A percentile compares a stretch with the other conserved stretches of the same genome.
These are phyloP conservation scores for Leccinum sublutescens DNA, from an alignment of 768 basidiomycete genomes.

Conservation along the genomic window DNA sequence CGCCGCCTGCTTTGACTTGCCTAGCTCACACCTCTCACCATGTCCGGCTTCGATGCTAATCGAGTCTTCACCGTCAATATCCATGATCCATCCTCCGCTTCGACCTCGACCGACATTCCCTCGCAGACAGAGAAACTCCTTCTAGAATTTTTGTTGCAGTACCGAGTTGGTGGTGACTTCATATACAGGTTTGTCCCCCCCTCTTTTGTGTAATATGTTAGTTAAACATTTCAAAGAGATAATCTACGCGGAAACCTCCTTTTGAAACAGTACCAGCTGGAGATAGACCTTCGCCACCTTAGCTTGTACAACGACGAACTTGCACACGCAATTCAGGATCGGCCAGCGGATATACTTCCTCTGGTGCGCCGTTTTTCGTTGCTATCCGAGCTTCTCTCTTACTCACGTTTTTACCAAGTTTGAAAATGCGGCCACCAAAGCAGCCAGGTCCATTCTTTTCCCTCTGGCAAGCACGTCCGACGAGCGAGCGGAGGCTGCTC, in stretches of 20 bases:
- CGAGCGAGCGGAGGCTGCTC: constrained; percentile 45
- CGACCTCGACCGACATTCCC: constrained; percentile 63
- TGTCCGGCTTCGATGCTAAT: constrained; percentile 89
- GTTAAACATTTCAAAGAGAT: constrained; percentile 48
- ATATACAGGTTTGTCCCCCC: constrained; percentile 69
- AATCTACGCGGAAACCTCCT: constrained; percentile 87
- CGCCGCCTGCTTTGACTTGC: background rate
- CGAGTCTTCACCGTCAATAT: constrained; percentile 80
- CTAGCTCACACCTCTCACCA: constrained; percentile 27
- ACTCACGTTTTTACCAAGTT: constrained; percentile 51
- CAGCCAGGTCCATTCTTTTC: constrained; percentile 80
- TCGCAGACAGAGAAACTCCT: constrained; percentile 80
- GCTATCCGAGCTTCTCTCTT: background rate
- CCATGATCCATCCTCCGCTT: constrained; percentile 53
- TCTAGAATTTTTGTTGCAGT: constrained; percentile 83
- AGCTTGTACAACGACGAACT: constrained; percentile 94
- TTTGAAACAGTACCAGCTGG: constrained; percentile 81
- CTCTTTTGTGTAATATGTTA: background rate
- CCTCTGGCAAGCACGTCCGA: constrained; percentile 63
- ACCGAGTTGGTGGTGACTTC: constrained; percentile 87
- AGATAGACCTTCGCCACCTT: constrained; percentile 74
- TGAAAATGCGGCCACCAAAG: constrained; percentile 85
- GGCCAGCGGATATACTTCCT: constrained; percentile 86
- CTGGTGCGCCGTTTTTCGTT: constrained; percentile 50
- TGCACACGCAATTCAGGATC: constrained; percentile 85